Evolutionary conservation across 129 eudicot species (phyloP), one percentile per base, ranked within the genome.

Genomic region (Escallonia rubra): DNA sequence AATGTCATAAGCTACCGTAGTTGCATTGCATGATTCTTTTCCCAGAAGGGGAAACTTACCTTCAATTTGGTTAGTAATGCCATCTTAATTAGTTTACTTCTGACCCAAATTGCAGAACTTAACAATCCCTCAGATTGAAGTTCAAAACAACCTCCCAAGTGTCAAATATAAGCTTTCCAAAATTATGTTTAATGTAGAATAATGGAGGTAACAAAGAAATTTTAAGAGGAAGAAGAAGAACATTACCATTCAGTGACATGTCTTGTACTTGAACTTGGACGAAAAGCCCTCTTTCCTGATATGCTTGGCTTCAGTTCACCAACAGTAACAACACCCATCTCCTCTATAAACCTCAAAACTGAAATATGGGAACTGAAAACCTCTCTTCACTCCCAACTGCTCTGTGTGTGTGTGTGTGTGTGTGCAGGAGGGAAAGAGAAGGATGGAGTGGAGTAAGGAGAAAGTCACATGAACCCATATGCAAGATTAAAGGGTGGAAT

Each of bases 251-350:
- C 90, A 8, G 79, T 81, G 49, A 80, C 82, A 67, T 84, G 92
- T 9, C 88, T 83, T 9, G 96, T 67, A 65, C 96, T 89, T 11
- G 90, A 85, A 81, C 82, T 85, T 2, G 93, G 95, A 51, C 95
- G 89, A 82, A 86, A 87, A 0, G 88, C 59, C 78, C 92, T 85
- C 84, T 90, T 93, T 57, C 96, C 99, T 10, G 96, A 86, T 34
- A 93, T 80, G 76, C 87, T 93, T 64, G 99, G 91, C 85, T 93
- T 93, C 78, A 93, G 52, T 62, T 93, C 99, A 50, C 80, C 86
- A 73, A 86, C 79, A 3, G 90, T 86, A 45, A 72, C 88, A 59
- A 89, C 95, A 15, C 96, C 99, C 99, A 93, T 93, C 67, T 58
- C 75, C 57, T 69, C 56, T 57, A 62, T 49, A 66, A 56, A 5